A percentile compares a stretch with the other conserved stretches of the same genome.
Evolutionary conservation across 75 land plant genomes (phyloP).

Genomic region (Selaginella tamariscina): DNA sequence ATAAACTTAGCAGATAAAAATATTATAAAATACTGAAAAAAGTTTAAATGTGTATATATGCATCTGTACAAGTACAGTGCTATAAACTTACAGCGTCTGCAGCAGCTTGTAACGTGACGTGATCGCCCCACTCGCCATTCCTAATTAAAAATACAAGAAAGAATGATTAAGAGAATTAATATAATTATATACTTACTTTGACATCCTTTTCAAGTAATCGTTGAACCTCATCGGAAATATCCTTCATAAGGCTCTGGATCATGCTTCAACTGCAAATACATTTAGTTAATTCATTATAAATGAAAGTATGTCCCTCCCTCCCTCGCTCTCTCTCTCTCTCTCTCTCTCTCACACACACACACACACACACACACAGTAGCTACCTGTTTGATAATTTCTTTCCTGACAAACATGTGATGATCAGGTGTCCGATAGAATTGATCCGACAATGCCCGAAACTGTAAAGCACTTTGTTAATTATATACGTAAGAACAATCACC

Average conservation of each 20-base stretch:
- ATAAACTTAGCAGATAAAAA: conserved; percentile 17
- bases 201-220: conserved; percentile 74
- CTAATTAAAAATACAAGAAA: conserved; percentile 24
- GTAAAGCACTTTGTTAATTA: too few species aligned
- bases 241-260: conserved; percentile 60
- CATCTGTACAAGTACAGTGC: background rate
- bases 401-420: conserved; percentile 75
- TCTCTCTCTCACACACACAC: background rate
- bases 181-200: conserved; percentile 33
- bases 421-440: conserved; percentile 77
- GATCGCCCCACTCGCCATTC: conserved; percentile 96
- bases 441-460: conserved; percentile 93
- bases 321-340: conserved; percentile 1
- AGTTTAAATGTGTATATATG: too few species aligned
- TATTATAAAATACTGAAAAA: background rate
- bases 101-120: conserved; percentile 96
- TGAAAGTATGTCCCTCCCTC: conserved; percentile 5
- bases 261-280: conserved; percentile 45
- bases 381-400: conserved; percentile 77
- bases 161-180: background rate
- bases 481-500: too few species aligned
- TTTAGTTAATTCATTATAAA: background rate
- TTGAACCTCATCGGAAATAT: conserved; percentile 80
- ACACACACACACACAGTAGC: background rate
- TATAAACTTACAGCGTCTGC: conserved; percentile 54